Evolutionary conservation across 73 alveolate genomes (phyloP), one percentile per base, ranked within the genome.

Genomic region (Tetrahymena elliotti): DNA sequence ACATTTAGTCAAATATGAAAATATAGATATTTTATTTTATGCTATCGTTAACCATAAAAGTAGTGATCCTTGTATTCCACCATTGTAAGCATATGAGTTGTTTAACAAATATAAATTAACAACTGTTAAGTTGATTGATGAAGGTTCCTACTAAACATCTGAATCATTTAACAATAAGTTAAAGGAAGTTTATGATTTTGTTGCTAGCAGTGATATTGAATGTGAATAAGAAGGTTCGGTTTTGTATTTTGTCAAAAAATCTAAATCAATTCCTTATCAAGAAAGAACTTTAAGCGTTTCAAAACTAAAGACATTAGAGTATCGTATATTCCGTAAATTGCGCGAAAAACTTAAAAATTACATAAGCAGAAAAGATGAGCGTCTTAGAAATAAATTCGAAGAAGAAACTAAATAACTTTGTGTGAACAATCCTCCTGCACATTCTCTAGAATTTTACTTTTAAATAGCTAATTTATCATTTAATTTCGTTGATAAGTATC

Each of bases 141-240:
- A 93, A 97, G 88, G 99, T 83, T 93, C 97, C 94, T 35, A 96
- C 84, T 41, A 95, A 95, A 84, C 95, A 95, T 53, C 97, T 95
- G 94, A 97, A 95, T 88, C 93, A 98, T 35, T 95, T 97, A 94
- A 97, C 93, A 34, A 94, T 53, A 36, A 88, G 98, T 84, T 92
- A 39, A 94, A 92, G 92, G 4, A 96, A 96, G 96, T 98, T 95
- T 93, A 94, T 83, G n/a, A 68, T 93, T 68, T 97, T 98, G 18
- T 97, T 98, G 33, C 95, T 95, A 96, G 96, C 97, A 96, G 93
- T 98, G 82, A 98, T 98, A 38, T 68, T n/a, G 96, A 97, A 40
- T 96, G 95, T 53, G 99, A 97, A 96, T 99, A 98, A 94, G 99
- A 98, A 97, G 99, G 99, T 35, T 96, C 99, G 24, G 99, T 98